Evolutionary conservation across 1,284 basidiomycete genomes (phyloP).

Genomic region (Pyrrhoderma lamaoense): DNA sequence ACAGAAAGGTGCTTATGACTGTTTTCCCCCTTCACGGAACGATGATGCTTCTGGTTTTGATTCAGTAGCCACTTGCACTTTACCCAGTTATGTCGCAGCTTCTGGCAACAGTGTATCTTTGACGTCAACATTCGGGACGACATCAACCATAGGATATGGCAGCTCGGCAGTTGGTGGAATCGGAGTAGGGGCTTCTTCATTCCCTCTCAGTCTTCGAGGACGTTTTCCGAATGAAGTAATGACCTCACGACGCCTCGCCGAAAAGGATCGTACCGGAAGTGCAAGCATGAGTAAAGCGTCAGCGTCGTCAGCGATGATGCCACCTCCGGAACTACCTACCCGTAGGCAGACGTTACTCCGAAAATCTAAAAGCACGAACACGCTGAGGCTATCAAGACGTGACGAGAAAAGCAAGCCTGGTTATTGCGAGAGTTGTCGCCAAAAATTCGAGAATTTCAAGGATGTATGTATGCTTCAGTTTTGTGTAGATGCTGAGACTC

Average conservation of each 20-base stretch:
- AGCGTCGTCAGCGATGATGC: constrained; percentile 46
- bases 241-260: constrained; percentile 48
- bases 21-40: constrained; percentile 34
- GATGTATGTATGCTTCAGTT: constrained; percentile 42
- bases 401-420: constrained; percentile 89
- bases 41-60: constrained; percentile 63
- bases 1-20: constrained; percentile 34
- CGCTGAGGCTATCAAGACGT: constrained; percentile 62
- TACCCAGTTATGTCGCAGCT: constrained; percentile 68
- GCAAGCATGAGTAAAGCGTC: constrained; percentile 28
- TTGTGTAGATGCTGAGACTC: constrained; percentile 5
- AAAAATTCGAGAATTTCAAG: constrained; percentile 87
- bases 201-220: constrained; percentile 48
- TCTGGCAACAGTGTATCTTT: constrained; percentile 94
- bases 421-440: constrained; percentile 95
- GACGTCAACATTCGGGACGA: constrained; percentile 83
- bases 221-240: constrained; percentile 56
- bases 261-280: constrained; percentile 24
- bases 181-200: constrained; percentile 26
- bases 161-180: constrained; percentile 30
- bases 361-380: constrained; percentile 75
- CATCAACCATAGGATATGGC: constrained; percentile 57
- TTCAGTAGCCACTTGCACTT: constrained; percentile 48
- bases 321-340: constrained; percentile 52
- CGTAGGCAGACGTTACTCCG: constrained; percentile 43